A percentile compares a stretch with the other conserved stretches of the same genome.
Conservation (phyloP, 495 filamentous ascomycete species). For the Talaromyces trachyspermus region DNA sequence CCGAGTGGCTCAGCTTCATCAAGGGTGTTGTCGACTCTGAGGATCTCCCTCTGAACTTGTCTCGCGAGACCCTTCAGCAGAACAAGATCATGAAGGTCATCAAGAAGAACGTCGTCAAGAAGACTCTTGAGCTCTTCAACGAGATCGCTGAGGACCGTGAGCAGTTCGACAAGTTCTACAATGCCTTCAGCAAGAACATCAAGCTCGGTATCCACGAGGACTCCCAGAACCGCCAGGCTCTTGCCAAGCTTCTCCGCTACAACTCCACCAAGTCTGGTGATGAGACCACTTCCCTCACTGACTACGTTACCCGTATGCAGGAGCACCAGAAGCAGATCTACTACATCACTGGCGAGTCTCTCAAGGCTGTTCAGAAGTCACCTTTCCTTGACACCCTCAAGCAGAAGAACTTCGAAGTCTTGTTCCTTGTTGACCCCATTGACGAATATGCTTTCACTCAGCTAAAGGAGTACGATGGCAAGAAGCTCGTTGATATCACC, state of each 20-base stretch:
- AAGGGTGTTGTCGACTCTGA: slow-evolving; percentile 99
- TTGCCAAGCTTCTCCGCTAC: slow-evolving; percentile 98
- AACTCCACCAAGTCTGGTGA: slow-evolving; percentile 98
- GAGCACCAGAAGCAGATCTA: slow-evolving; percentile 99
- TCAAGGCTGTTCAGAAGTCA: slow-evolving; percentile 96
- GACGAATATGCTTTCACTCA: slow-evolving; percentile 99
- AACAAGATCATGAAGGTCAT: slow-evolving; percentile 99
- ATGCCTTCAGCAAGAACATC: slow-evolving; percentile 99
- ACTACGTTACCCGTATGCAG: slow-evolving; percentile 98
- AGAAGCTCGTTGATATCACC: slow-evolving; percentile 99
- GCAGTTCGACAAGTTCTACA: slow-evolving; percentile 99
- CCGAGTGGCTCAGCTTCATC: slow-evolving; percentile 98
- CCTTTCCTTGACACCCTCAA: slow-evolving; percentile 98
- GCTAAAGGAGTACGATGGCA: slow-evolving; percentile 99
- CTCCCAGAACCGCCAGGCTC: slow-evolving; percentile 85
- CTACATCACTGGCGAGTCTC: slow-evolving; percentile 99
- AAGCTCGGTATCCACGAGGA: slow-evolving; percentile 99
- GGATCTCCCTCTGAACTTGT: slow-evolving; percentile 97
- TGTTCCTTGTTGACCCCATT: slow-evolving; percentile 98
- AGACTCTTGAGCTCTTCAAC: slow-evolving; percentile 96
- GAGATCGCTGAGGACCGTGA: slow-evolving; percentile 99
- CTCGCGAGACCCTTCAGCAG: slow-evolving; percentile 99
- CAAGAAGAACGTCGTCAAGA: slow-evolving; percentile 99
- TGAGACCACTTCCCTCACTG: slow-evolving; percentile 83
- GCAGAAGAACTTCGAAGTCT: slow-evolving; percentile 99